Conservation (phyloP, 2,329 filamentous ascomycete genomes). For the Botrytis medusae region DNA sequence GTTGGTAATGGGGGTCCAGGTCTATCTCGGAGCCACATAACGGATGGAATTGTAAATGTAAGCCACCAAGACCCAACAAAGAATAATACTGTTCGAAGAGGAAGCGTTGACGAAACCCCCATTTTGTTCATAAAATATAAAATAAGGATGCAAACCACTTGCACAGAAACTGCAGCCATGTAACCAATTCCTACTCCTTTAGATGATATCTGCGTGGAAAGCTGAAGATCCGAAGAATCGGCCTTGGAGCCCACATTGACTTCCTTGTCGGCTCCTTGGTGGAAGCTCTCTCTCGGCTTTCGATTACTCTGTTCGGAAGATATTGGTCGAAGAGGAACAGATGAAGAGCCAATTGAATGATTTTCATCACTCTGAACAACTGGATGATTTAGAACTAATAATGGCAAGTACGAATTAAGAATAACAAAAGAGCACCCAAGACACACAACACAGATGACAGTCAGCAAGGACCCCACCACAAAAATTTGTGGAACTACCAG, state of each 20-base stretch:
- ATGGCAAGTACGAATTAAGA: constrained; percentile 88
- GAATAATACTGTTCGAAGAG: constrained; percentile 82
- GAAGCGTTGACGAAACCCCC: constrained; percentile 63
- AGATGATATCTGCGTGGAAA: constrained; percentile 88
- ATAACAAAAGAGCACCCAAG: constrained; percentile 94
- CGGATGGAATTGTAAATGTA: constrained; percentile 82
- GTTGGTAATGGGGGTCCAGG: constrained; percentile 77
- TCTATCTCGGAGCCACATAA: constrained; percentile 81
- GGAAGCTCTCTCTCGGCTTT: constrained; percentile 2
- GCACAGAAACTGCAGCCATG: constrained; percentile 77
- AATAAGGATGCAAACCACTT: constrained; percentile 75
- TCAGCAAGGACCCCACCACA: constrained; percentile 74
- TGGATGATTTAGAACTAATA: constrained; percentile 84
- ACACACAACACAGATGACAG: constrained; percentile 86
- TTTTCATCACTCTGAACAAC: constrained; percentile 17
- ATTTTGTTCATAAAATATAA: constrained; percentile 53
- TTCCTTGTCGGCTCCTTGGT: background rate
- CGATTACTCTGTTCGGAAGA: constrained; percentile 21
- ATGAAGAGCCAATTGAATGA: constrained; percentile 14
- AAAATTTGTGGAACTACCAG: constrained; percentile 73
- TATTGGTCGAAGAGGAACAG: constrained; percentile 27
- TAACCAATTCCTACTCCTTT: constrained; percentile 94
- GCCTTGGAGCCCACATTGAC: constrained; percentile 34
- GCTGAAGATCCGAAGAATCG: constrained; percentile 65
- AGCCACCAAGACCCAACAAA: constrained; percentile 92